Percentiles rank a stretch among this genome's conserved stretches.
phyloP scores from a whole-genome alignment of 495 filamentous ascomycete species.

The Xylaria scruposa region DNA sequence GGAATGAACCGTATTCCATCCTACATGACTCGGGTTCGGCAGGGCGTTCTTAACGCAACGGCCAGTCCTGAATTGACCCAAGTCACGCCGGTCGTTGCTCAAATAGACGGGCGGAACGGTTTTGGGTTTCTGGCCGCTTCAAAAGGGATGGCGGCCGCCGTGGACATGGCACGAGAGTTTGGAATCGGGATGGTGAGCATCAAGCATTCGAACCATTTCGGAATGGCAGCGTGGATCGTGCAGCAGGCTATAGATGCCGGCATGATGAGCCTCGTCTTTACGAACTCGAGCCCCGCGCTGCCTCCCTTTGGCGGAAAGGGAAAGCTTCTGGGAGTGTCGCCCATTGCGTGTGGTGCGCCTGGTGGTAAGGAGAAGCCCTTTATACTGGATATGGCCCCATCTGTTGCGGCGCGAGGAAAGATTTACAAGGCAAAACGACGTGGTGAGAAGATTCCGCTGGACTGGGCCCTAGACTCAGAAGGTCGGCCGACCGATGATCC shows the following conservation, averaged over 20 bases:
- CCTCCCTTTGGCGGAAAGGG: conserved; percentile 73
- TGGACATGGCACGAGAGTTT: conserved; percentile 66
- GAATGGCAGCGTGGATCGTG: conserved; percentile 80
- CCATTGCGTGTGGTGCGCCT: conserved; percentile 78
- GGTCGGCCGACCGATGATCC: conserved; percentile 74
- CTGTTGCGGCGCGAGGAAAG: conserved; percentile 74
- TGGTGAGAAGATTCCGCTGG: conserved; percentile 74
- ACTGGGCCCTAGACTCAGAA: conserved; percentile 77
- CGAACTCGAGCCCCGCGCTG: conserved; percentile 76
- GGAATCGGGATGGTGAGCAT: conserved; percentile 77
- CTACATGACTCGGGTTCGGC: conserved; percentile 74
- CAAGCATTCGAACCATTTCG: conserved; percentile 80
- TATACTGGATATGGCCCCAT: conserved; percentile 82
- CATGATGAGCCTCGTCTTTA: conserved; percentile 81
- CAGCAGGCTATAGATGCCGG: conserved; percentile 73
- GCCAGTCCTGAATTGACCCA: conserved; percentile 63
- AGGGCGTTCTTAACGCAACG: conserved; percentile 65
- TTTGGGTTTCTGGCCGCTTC: conserved; percentile 75
- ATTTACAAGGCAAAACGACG: conserved; percentile 75
- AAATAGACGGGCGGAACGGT: conserved; percentile 72
- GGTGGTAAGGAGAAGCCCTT: conserved; percentile 61
- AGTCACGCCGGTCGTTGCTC: conserved; percentile 70
- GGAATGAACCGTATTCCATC: conserved; percentile 78
- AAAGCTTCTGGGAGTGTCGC: conserved; percentile 76
- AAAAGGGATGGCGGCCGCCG: conserved; percentile 66